These are phyloP conservation scores for Onygenales sp. DNA, from an alignment of 2,329 filamentous ascomycete genomes.

Conservation along the genomic window DNA sequence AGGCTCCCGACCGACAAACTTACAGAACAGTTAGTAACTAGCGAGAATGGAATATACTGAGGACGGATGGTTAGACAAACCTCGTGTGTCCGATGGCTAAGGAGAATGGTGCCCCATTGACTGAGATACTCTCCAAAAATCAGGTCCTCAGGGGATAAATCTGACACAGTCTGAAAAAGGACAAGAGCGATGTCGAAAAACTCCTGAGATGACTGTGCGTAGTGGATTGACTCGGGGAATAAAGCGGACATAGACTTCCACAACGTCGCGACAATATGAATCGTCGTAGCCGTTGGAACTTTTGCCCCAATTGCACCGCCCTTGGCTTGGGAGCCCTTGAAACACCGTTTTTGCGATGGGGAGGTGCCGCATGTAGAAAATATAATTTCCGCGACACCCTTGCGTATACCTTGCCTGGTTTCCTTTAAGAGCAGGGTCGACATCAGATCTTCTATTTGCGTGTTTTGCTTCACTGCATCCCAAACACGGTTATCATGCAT, in stretches of 20 bases:
- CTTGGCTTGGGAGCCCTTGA: conserved; percentile 8
- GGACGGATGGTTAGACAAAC: conserved; percentile 15
- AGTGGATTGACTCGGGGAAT: conserved; percentile 29
- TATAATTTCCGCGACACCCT: conserved; percentile 30
- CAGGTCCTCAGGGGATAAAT: conserved; percentile 27
- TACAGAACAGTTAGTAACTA: conserved; percentile 13
- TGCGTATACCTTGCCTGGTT: conserved; percentile 27
- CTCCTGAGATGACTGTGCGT: conserved; percentile 33
- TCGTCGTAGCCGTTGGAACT: conserved; percentile 20
- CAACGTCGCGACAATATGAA: conserved; percentile 34
- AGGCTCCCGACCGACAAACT: conserved; percentile 39
- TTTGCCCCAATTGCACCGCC: conserved; percentile 1
- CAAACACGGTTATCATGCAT: conserved; percentile 39
- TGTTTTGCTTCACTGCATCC: conserved; percentile 30
- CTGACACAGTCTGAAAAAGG: conserved; percentile 34
- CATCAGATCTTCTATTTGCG: conserved; percentile 29
- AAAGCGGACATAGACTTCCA: conserved; percentile 35
- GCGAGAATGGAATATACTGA: background rate
- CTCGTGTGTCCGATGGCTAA: conserved; percentile 35
- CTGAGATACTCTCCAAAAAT: conserved; percentile 32
- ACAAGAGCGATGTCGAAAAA: conserved; percentile 36
- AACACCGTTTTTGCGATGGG: conserved; percentile 21
- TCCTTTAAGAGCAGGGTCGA: conserved; percentile 37
- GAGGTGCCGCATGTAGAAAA: conserved; percentile 26
- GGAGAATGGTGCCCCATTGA: conserved; percentile 34